Evolutionary conservation across 2,329 filamentous ascomycete species (phyloP).

Genomic region (Pseudogymnoascus sp.): DNA sequence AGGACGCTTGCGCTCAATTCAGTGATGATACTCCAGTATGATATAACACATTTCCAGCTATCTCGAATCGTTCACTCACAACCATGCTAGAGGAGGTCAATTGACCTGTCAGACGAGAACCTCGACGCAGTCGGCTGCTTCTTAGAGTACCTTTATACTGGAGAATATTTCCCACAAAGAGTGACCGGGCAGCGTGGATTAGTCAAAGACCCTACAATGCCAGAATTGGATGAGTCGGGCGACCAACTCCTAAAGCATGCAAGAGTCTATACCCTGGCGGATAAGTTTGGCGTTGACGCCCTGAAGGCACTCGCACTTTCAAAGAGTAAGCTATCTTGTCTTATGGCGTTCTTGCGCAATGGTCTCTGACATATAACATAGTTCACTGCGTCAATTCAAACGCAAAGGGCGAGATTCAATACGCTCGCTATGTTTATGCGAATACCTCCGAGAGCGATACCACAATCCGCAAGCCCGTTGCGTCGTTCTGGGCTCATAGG

Average conservation of each 20-base stretch:
- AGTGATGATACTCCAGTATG: slow-evolving; percentile 39
- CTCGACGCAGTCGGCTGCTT: slow-evolving; percentile 69
- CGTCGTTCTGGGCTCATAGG: slow-evolving; percentile 81
- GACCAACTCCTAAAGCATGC: slow-evolving; percentile 82
- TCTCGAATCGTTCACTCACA: not conserved
- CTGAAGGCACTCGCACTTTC: slow-evolving; percentile 72
- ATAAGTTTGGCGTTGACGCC: slow-evolving; percentile 60
- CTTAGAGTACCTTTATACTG: slow-evolving; percentile 76
- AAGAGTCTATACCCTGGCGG: slow-evolving; percentile 79
- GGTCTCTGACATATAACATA: not conserved
- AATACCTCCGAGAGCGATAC: slow-evolving; percentile 62
- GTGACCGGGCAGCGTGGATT: slow-evolving; percentile 55
- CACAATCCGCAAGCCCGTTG: slow-evolving; percentile 71
- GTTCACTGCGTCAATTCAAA: slow-evolving; percentile 82
- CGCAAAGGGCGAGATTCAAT: slow-evolving; percentile 81
- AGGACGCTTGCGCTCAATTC: slow-evolving; percentile 53
- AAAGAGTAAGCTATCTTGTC: slow-evolving; percentile 46
- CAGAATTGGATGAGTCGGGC: slow-evolving; percentile 66
- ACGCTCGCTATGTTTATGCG: slow-evolving; percentile 83
- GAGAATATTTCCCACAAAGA: slow-evolving; percentile 75
- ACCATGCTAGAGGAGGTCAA: slow-evolving; percentile 47
- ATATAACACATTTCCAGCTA: not conserved
- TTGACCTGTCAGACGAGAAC: slow-evolving; percentile 60
- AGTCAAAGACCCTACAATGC: slow-evolving; percentile 58
- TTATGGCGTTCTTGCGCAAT: not conserved